Base-by-base conservation (phyloP, 2,329 filamentous ascomycete genomes). In the Elsinoe perseae region DNA sequence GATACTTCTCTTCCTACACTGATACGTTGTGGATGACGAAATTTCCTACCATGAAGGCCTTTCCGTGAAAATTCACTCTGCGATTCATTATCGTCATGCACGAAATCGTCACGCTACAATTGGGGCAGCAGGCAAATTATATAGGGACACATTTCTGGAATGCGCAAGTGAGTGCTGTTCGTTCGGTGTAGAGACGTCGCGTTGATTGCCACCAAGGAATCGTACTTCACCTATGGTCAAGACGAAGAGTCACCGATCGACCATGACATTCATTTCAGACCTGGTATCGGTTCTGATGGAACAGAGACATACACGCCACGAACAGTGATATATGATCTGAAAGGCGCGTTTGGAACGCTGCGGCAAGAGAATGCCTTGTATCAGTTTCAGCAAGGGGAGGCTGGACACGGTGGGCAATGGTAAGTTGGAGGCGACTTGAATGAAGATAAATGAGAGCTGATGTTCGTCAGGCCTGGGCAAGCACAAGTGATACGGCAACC, bases 111-210 rank as follows among this genome's bases (percentile, higher is more conserved):
- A 96, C 92, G 0, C 77, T 98, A 44, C 93, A 98, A 77, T 83
- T 97, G 59, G 93, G 93, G 42, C 86, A 95, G 69, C 84, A 87
- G 68, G 91, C 87, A 69, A 98, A 98, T 71, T 95, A 96, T 66
- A 75, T 95, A 20, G 91, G 87, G 27, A 95, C 91, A 0, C 93
- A 98, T 74, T 98, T 96, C 71, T 98, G 93, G 93, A 98, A 98
- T 66, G 79, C 87, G 4, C 92, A 95, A 77, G 88, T 89, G 70
- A 58, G 65, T 20, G 54, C 50, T 61, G 57, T 30, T 16, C 14
- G 25, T 16, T 2, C 10, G 7, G 40, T 28, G n/a, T 28, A 38
- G 18, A 8, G 2, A 10, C 14, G 16, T 27, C 32, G 28, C 42
- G 28, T 27, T 55, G 34, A 42, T 36, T 30, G 28, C 36, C 52